Base-by-base conservation (phyloP, 176 grass and related monocot genomes). In the Carex pumila region DNA sequence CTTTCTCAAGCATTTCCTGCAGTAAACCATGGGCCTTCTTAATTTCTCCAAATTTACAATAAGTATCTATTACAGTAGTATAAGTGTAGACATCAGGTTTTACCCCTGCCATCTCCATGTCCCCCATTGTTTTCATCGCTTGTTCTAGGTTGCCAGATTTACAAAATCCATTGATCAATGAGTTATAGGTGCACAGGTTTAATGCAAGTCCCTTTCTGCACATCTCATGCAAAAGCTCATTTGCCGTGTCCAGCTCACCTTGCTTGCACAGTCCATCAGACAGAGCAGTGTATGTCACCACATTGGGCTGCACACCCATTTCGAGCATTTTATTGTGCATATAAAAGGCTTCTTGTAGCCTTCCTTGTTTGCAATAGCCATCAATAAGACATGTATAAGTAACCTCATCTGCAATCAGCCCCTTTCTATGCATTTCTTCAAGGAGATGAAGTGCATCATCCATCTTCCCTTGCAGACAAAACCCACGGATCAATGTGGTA, bases 201-300 rank as follows among this genome's bases (percentile, higher is more conserved):
- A 94, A 87, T 53, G 91, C 87, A 73, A 98, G 69, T 68, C 95
- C 95, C 84, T 93, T 98, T 36, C 30, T 80, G 61, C 86, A 93
- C 87, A 92, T 91, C 84, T 93, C 92, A 85, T 94, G 95, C 86
- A 98, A 86, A 79, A 98, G 89, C 86, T 98, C 95, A 89, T 98
- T 94, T 22, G 92, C 95, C 0, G 79, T 83, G 70, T 82, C 87
- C 49, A 98, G 62, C 30, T 98, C 92, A 12, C 95, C 90, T 62
- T 94, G 92, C 69, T 98, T 98, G 86, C 95, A 94, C 37, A 98
- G 87, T 58, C 91, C 95, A 50, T 98, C 95, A 4, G 91, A 90
- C 61, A 98, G 81, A 86, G 90, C 90, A 37, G 95, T 93, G 75
- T 98, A 98, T 80, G 95, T 98, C 77, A 98, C 95, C 69, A 98